Evolutionary conservation across 2,329 filamentous ascomycete species (phyloP), one percentile per base, ranked within the genome.

Genomic region (Berkeleyomyces rouxiae): DNA sequence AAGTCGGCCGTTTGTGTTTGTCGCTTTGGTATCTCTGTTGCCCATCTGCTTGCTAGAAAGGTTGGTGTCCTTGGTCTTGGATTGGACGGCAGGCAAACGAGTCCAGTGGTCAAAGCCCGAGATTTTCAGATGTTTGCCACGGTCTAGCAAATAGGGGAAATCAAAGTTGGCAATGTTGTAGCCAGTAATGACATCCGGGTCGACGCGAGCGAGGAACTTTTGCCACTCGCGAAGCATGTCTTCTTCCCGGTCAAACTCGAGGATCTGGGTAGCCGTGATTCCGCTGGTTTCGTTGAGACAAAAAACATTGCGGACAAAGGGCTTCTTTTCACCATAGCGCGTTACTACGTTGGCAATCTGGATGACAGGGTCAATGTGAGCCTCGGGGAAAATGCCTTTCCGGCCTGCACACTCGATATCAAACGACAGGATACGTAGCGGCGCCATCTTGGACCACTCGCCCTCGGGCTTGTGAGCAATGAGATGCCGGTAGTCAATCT

Each of bases 131-230:
- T 95, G 85, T 67, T 81, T 88, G 7, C 91, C 93, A 55, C 93
- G 83, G 63, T 96, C 88, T 9, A 99, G 79, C 0, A 99, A 81
- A 71, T 99, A 99, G 0, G 92, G 92, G 67, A 99, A 97, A 77
- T 99, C 93, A 74, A 99, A 99, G 75, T 99, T 99, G 71, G 88
- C 78, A 75, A 95, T 99, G 73, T 99, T 99, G 84, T 99, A 99
- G 55, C 93, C 93, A 62, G 95, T 99, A 70, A 99, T 96, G 67
- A 99, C 88, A 74, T 99, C 93, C 0, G 93, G 92, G 67, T 99
- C 93, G 0, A 93, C 89, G 69, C 89, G 84, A 68, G 95, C 80
- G 13, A 99, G 74, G 67, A 99, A 99, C 65, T 95, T 81, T 69
- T 88, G 85, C 93, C 93, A 99, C 49, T 85, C 83, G 74, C 86